phyloP scores from a whole-genome alignment of 306 rosid species.

The Oemleria cerasiformis region DNA sequence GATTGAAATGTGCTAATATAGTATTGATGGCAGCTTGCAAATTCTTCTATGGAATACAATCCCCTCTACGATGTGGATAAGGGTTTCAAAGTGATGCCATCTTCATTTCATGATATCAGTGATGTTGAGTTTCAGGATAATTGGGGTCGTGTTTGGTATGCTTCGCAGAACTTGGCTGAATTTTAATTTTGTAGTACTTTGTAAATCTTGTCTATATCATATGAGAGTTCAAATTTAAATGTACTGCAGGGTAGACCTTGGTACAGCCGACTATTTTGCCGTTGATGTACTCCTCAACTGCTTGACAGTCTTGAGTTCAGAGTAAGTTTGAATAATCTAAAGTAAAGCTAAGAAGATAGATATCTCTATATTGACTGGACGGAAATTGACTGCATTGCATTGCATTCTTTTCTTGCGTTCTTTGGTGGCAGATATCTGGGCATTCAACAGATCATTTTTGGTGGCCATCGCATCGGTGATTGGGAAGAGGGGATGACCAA shows the following conservation, averaged over 20 bases:
- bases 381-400: neutral
- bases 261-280: slow-evolving; percentile 76
- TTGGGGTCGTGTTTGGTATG: slow-evolving; percentile 96
- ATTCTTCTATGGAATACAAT: slow-evolving; percentile 62
- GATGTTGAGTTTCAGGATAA: slow-evolving; percentile 87
- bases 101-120: slow-evolving; percentile 91
- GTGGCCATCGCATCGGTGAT: slow-evolving; percentile 79
- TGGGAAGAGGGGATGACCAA: slow-evolving; percentile 96
- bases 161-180: neutral
- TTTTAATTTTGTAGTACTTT: neutral
- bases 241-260: slow-evolving; percentile 84
- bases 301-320: slow-evolving; percentile 77
- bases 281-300: slow-evolving; percentile 87
- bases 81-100: slow-evolving; percentile 79
- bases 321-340: slow-evolving; percentile 51
- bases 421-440: slow-evolving; percentile 68
- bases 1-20: slow-evolving; percentile 19
- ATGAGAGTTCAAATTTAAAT: slow-evolving; percentile 11
- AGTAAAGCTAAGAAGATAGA: neutral
- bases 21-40: slow-evolving; percentile 57
- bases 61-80: slow-evolving; percentile 74
- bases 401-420: neutral
- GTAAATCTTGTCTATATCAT: neutral
- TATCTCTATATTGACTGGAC: neutral
- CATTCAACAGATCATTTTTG: slow-evolving; percentile 80